Evolutionary conservation across 768 basidiomycete species (phyloP), one percentile per base, ranked within the genome.

Genomic region (Lactifluus volemus): DNA sequence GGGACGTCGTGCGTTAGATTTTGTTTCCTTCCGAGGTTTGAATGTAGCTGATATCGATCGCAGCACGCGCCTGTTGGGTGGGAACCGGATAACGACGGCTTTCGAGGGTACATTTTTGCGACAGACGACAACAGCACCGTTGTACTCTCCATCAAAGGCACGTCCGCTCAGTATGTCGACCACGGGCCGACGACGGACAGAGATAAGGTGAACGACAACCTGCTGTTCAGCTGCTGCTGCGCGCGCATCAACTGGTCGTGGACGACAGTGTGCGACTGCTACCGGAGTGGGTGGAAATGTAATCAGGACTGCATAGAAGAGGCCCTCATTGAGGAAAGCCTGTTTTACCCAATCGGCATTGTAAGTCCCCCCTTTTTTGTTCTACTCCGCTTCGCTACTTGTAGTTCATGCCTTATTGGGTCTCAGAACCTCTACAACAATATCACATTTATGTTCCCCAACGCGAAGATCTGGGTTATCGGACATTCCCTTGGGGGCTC

Each of bases 201-300:
- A 73, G 96, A 98, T 77, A 96, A 93, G 75, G 73, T 87, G 62
- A 98, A 98, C 73, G 95, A 98, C 68, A 98, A 96, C 69, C 75
- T 95, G 15, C 74, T 98, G 41, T 96, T 96, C 75, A 89, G 92
- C 3, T 98, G 96, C 72, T 98, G 96, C 72, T 98, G 96, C 68
- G 95, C 93, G 1, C 81, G 90, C 7, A 90, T 98, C 17, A 91
- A 89, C 30, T 90, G 92, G 55, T 90, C 90, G 0, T 98, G 96
- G 96, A 84, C 81, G 19, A 79, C 96, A 0, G 96, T 97, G 1
- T 98, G 96, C 70, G 87, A 82, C 49, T 98, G 96, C 73, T 88
- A 88, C 69, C 76, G 84, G 84, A 90, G 3, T 74, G 79, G 14
- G 82, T 38, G 84, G 72, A 85, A 82, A 62, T 98, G 96, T 71